These are phyloP conservation scores for Olyra latifolia DNA, from an alignment of 176 grass and related monocot species.

Conservation along the genomic window DNA sequence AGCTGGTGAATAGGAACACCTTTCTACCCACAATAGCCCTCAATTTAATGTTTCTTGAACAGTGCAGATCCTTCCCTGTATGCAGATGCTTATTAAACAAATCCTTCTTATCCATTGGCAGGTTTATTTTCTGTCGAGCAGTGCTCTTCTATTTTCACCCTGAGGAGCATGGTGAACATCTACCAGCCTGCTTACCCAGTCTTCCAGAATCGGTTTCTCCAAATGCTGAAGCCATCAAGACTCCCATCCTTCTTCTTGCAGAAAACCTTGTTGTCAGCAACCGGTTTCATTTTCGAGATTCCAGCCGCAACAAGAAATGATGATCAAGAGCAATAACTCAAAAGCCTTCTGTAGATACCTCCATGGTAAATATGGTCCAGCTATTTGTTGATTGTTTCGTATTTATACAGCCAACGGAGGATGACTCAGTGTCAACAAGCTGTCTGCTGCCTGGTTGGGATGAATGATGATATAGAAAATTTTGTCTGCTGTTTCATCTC, in stretches of 20 bases:
- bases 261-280: slow-evolving; percentile 72
- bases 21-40: neutral
- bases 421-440: slow-evolving; percentile 25
- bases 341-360: slow-evolving; percentile 83
- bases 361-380: slow-evolving; percentile 82
- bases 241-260: slow-evolving; percentile 64
- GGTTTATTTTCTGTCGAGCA: slow-evolving; percentile 98
- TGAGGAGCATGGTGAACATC: slow-evolving; percentile 39
- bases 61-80: neutral
- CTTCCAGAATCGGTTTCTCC: slow-evolving; percentile 80
- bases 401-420: slow-evolving; percentile 49
- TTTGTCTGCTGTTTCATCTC: slow-evolving; percentile 39
- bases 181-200: slow-evolving; percentile 76
- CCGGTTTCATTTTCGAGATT: slow-evolving; percentile 62
- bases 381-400: slow-evolving; percentile 83
- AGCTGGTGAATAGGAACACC: neutral
- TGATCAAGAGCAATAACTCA: slow-evolving; percentile 46
- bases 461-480: slow-evolving; percentile 28
- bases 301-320: slow-evolving; percentile 38
- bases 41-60: neutral
- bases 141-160: slow-evolving; percentile 67
- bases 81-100: neutral
- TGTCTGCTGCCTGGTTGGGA: neutral
- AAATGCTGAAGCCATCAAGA: slow-evolving; percentile 51
- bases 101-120: slow-evolving; percentile 33